phyloP scores from a whole-genome alignment of 2,329 filamentous ascomycete genomes.

The Pyrenophora seminiperda region DNA sequence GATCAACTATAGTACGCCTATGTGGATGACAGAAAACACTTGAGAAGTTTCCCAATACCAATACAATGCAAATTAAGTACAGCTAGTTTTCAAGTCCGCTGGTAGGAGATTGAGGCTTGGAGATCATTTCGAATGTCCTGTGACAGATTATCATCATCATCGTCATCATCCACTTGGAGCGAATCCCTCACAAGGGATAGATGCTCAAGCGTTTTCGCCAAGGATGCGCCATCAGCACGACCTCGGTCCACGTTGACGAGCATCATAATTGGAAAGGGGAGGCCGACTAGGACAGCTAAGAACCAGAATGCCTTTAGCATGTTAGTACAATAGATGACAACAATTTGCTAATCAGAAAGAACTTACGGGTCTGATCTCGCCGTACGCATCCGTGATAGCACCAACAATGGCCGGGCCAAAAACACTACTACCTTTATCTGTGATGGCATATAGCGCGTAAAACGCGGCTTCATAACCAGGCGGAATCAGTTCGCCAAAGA shows the following conservation, averaged over 20 bases:
- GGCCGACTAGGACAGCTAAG: conserved; percentile 78
- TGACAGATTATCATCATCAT: conserved; percentile 15
- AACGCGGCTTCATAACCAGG: conserved; percentile 94
- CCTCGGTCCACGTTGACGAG: conserved; percentile 78
- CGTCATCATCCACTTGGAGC: conserved; percentile 8
- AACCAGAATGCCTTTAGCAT: conserved; percentile 78
- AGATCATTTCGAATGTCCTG: conserved; percentile 21
- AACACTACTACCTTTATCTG: conserved; percentile 91
- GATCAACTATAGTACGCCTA: too few species aligned
- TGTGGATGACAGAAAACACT: too few species aligned
- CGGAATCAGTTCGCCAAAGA: conserved; percentile 93
- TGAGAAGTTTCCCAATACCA: too few species aligned
- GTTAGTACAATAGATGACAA: neutral
- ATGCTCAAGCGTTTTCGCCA: conserved; percentile 47
- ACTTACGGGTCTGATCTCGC: conserved; percentile 55
- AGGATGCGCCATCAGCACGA: conserved; percentile 48
- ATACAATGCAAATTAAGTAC: too few species aligned
- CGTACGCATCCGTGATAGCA: conserved; percentile 77
- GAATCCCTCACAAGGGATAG: conserved; percentile 20
- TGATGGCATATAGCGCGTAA: conserved; percentile 95
- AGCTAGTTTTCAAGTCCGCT: conserved; percentile 13
- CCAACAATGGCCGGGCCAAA: conserved; percentile 96
- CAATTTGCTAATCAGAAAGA: too few species aligned
- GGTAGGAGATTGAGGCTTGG: conserved; percentile 25
- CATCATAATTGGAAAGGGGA: conserved; percentile 83